Evolutionary conservation across 2,329 filamentous ascomycete genomes (phyloP), one percentile per base, ranked within the genome.

Genomic region (Alternaria viburni): DNA sequence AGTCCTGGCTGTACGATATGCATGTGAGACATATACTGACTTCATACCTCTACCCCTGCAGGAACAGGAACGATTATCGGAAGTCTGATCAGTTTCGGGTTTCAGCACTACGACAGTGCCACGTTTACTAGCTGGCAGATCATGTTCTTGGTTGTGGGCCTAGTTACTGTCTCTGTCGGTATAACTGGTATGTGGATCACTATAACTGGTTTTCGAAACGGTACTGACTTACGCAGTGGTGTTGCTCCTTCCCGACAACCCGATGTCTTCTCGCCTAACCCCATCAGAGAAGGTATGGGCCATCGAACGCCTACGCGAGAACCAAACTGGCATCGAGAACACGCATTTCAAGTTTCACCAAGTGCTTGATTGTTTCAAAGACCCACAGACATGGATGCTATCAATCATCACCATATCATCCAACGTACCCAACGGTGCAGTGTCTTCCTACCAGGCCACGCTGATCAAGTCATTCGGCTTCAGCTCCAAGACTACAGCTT

Each of bases 51-150:
- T 89, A 0, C 81, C 86, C 4, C 81, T 1, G 23, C 36, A 12
- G 59, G 72, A 2, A 64, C 55, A 1, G 71, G 88, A 0, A 87
- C 88, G 32, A 86, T 87, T 1, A 82, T 88, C 0, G 87, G 87
- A 50, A 87, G 87, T 0, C 70, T 87, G 3, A 74, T 88, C 0
- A 85, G 86, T 0, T 90, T 87, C 59, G 88, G 84, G 0, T 89
- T 90, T 49, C 88, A 88, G 1, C 83, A 88, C 65, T 66, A 69
- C 5, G 63, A 67, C 4, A 74, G 74, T 25, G 88, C 88, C 67
- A 79, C 82, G 1, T 81, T 91, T 19, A 81, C 85, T 0, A 86
- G 85, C 0, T 91, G 89, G 88, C 87, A 86, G 69, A 90, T 88
- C 68, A 88, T 90, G 68, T 91, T 91, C 72, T 78, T 91, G 17